Base-by-base conservation (phyloP, 306 rosid genomes). In the Ziziphus jujuba region DNA sequence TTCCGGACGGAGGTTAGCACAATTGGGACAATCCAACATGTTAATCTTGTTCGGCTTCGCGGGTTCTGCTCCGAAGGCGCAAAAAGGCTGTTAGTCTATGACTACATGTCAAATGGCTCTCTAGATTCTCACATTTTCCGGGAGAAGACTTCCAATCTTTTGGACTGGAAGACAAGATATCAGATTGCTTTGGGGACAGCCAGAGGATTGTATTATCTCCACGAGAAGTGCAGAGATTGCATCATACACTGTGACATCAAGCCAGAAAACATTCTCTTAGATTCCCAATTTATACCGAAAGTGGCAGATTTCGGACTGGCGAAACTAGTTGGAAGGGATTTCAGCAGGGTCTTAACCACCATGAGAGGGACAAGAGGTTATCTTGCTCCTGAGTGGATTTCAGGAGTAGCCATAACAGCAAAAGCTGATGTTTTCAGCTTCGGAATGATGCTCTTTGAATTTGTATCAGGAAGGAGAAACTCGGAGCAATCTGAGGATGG, bases 291-390 rank as follows among this genome's bases (percentile, higher is more conserved):
- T 14, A 67, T 79, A 70, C 98, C 96, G 1, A 89, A 89, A 72
- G 91, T 92, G 1, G 97, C 97, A 11, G 96, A 92, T 51, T 92
- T 92, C 59, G 98, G 97, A 43, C 85, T 92, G 7, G 98, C 98
- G 61, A 92, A 92, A 73, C 86, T 89, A 12, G 84, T 92, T 31
- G 97, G 98, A 28, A 69, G 96, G 20, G 96, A 92, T 49, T 89
- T 89, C 75, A 90, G 97, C 71, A 72, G 95, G 47, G 98, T 92
- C 59, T 85, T 89, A 36, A 89, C 98, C 19, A 86, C 95, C 21
- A 87, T 89, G 84, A 86, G 98, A 89, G 97, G 98, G n/a, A 92
- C 97, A 25, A 81, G 92, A 72, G 97, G 98, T 1, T 92, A 92
- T 52, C 87, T 87, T 17, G 98, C 98, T 0, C 98, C 95, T 0